Percentiles rank a stretch among this genome's conserved stretches.
Conservation (phyloP, 2,329 filamentous ascomycete genomes). For the Colletotrichum eremochloae region DNA sequence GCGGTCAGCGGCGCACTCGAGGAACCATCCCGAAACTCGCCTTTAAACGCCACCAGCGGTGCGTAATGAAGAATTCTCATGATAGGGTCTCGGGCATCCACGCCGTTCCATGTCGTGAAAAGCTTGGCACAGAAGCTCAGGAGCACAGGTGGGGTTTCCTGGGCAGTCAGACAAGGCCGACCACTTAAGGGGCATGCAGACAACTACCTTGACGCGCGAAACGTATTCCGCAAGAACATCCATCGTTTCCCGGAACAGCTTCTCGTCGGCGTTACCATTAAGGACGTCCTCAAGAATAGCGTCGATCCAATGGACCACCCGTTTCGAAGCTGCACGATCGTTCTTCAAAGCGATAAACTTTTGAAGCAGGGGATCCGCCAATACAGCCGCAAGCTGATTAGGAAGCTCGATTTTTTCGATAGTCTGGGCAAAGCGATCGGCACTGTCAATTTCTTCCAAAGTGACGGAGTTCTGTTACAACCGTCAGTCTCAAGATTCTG, state of each 20-base stretch:
- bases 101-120: slow-evolving; percentile 73
- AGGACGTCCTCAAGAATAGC: slow-evolving; percentile 69
- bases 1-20: slow-evolving; percentile 43
- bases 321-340: slow-evolving; percentile 62
- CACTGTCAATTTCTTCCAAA: slow-evolving; percentile 83
- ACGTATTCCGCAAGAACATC: slow-evolving; percentile 69
- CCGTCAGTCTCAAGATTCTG: slow-evolving; percentile 35
- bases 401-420: slow-evolving; percentile 85
- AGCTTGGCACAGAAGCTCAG: slow-evolving; percentile 66
- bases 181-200: neutral
- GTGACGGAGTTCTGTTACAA: slow-evolving; percentile 68
- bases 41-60: slow-evolving; percentile 68
- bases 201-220: slow-evolving; percentile 65
- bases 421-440: slow-evolving; percentile 76
- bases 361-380: slow-evolving; percentile 82
- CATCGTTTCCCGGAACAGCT: slow-evolving; percentile 66
- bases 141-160: slow-evolving; percentile 57
- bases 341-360: slow-evolving; percentile 79
- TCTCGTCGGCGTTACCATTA: slow-evolving; percentile 63
- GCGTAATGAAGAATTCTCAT: slow-evolving; percentile 70
- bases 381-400: slow-evolving; percentile 82
- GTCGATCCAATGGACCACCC: slow-evolving; percentile 71
- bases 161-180: slow-evolving; percentile 22
- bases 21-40: slow-evolving; percentile 52
- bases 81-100: slow-evolving; percentile 64